These are phyloP conservation scores for Acarospora socialis DNA, from an alignment of 2,329 filamentous ascomycete species.

Conservation along the genomic window DNA sequence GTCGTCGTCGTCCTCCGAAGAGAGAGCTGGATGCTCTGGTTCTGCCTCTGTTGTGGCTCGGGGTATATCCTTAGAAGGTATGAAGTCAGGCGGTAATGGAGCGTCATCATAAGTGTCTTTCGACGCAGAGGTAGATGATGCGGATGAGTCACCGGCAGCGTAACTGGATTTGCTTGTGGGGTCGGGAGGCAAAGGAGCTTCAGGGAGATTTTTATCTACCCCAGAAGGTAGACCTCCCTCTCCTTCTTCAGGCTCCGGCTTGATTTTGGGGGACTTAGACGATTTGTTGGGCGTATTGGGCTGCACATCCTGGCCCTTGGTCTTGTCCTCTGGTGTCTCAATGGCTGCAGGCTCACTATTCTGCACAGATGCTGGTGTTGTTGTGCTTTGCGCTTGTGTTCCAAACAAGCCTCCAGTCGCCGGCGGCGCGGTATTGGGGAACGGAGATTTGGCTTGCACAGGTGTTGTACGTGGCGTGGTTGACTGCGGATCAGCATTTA, in stretches of 20 bases:
- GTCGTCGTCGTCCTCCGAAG: slow-evolving; percentile 8
- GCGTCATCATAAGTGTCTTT: slow-evolving; percentile 28
- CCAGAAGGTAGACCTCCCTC: slow-evolving; percentile 6
- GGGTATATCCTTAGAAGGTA: slow-evolving; percentile 13
- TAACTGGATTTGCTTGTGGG: slow-evolving; percentile 32
- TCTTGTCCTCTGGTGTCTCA: slow-evolving; percentile 21
- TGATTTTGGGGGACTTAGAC: slow-evolving; percentile 18
- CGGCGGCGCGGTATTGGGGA: slow-evolving; percentile 17
- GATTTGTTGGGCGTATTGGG: slow-evolving; percentile 7
- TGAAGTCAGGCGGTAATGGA: slow-evolving; percentile 23
- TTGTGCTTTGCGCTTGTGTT: slow-evolving; percentile 17
- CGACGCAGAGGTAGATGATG: slow-evolving; percentile 23
- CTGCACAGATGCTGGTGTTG: slow-evolving; percentile 17
- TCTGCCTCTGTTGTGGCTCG: slow-evolving; percentile 7
- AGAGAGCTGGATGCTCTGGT: slow-evolving; percentile 7
- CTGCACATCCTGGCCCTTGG: slow-evolving; percentile 10
- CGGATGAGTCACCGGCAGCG: slow-evolving; percentile 34
- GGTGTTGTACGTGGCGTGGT: slow-evolving; percentile 9
- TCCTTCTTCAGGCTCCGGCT: slow-evolving; percentile 21
- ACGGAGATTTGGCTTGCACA: slow-evolving; percentile 9
- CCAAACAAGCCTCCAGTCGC: slow-evolving; percentile 24
- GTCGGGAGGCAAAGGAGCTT: slow-evolving; percentile 32
- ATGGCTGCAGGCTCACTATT: slow-evolving; percentile 21
- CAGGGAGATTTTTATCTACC: slow-evolving; percentile 15
- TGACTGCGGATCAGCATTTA: slow-evolving; percentile 4